These are phyloP conservation scores for Microthyrium microscopicum DNA, from an alignment of 2,329 filamentous ascomycete genomes.

Conservation along the genomic window DNA sequence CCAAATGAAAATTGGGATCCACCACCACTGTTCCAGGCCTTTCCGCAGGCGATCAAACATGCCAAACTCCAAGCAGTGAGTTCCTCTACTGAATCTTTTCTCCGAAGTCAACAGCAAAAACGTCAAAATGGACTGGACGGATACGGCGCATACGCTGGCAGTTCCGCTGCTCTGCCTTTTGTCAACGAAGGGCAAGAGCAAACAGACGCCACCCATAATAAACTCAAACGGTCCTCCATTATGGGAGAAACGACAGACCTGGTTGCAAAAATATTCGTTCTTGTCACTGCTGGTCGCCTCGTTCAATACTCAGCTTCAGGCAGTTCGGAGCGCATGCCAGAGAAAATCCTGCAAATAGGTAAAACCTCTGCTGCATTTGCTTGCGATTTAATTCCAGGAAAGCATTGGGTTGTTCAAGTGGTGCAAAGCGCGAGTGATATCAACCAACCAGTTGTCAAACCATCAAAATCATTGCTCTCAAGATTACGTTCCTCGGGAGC, in stretches of 20 bases:
- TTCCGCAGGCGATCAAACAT: conserved; percentile 67
- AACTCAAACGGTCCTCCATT: conserved; percentile 10
- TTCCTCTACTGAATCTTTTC: conserved; percentile 41
- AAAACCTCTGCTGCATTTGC: conserved; percentile 65
- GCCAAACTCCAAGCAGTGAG: conserved; percentile 51
- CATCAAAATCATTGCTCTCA: conserved; percentile 44
- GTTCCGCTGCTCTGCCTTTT: conserved; percentile 5
- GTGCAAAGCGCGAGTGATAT: too few species aligned
- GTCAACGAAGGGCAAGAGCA: conserved; percentile 1
- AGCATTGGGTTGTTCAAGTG: conserved; percentile 65
- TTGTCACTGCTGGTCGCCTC: conserved; percentile 54
- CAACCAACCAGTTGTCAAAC: conserved; percentile 36
- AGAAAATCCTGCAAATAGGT: conserved; percentile 56
- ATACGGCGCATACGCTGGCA: conserved; percentile 5
- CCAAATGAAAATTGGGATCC: conserved; percentile 25
- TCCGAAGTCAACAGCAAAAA: conserved; percentile 3
- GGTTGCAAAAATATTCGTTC: conserved; percentile 55
- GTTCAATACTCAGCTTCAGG: conserved; percentile 61
- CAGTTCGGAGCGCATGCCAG: conserved; percentile 52
- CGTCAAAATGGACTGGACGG: not conserved
- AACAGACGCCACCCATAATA: conserved; percentile 10
- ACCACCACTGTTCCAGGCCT: conserved; percentile 73
- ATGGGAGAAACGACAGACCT: conserved; percentile 37
- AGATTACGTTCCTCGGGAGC: conserved; percentile 43
- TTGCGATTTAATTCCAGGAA: conserved; percentile 62